Percentiles rank a stretch among this genome's conserved stretches.
These are phyloP conservation scores for Cutaneotrichosporon sp. DNA, from an alignment of 1,284 basidiomycete genomes.

Conservation along the genomic window DNA sequence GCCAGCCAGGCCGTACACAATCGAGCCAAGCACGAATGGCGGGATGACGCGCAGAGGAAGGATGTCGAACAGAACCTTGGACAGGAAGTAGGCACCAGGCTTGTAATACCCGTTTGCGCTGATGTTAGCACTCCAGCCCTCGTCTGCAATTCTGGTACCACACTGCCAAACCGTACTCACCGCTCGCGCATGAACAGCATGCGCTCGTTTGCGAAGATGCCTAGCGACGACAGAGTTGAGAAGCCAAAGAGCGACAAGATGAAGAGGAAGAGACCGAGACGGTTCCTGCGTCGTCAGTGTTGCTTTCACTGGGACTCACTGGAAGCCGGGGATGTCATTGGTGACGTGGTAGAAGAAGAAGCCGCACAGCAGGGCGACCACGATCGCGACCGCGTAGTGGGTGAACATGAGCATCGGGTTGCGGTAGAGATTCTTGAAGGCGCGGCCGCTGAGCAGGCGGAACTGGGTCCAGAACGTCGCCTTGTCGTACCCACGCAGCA, in stretches of 20 bases:
- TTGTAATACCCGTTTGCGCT: constrained; percentile 97
- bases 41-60: constrained; percentile 91
- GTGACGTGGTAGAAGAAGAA: constrained; percentile 58
- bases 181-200: constrained; percentile 95
- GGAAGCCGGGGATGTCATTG: constrained; percentile 92
- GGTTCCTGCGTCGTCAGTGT: constrained; percentile 39
- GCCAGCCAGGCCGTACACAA: constrained; percentile 90
- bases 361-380: constrained; percentile 68
- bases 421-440: constrained; percentile 96
- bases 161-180: constrained; percentile 59
- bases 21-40: constrained; percentile 89
- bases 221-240: constrained; percentile 88
- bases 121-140: constrained; percentile 16
- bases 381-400: constrained; percentile 84
- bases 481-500: constrained; percentile 75
- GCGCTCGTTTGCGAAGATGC: constrained; percentile 89
- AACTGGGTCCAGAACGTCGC: constrained; percentile 89
- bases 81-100: constrained; percentile 90
- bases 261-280: constrained; percentile 90
- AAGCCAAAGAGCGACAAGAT: constrained; percentile 93
- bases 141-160: too few species aligned
- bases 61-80: constrained; percentile 96
- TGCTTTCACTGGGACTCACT: constrained; percentile 57
- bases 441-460: constrained; percentile 84
- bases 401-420: constrained; percentile 88